A percentile compares a stretch with the other conserved stretches of the same genome.
These are phyloP conservation scores for Fusarium sp. DNA, from an alignment of 2,329 filamentous ascomycete species.

Conservation along the genomic window DNA sequence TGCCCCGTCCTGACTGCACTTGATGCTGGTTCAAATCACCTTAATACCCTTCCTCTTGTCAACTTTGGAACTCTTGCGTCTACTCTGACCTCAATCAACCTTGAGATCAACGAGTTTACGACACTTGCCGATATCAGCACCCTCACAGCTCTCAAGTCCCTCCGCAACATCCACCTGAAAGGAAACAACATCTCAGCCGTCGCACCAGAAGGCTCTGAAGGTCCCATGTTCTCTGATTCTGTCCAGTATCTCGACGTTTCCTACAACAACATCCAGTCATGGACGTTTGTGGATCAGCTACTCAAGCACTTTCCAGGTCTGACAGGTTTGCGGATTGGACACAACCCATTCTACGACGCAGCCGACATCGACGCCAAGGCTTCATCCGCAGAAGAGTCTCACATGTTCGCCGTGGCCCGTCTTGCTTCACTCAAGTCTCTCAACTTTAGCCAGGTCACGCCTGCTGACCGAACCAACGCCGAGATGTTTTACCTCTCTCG, in stretches of 20 bases:
- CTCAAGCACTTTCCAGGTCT: conserved; percentile 78
- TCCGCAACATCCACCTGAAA: conserved; percentile 78
- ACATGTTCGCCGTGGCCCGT: conserved; percentile 88
- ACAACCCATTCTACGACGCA: conserved; percentile 84
- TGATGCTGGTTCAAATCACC: conserved; percentile 67
- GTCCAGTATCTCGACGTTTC: conserved; percentile 79
- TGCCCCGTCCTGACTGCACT: conserved; percentile 67
- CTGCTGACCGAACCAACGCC: conserved; percentile 83
- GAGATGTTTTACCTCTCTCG: conserved; percentile 93
- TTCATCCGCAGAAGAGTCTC: conserved; percentile 79
- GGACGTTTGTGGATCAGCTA: conserved; percentile 80
- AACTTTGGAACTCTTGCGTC: conserved; percentile 56
- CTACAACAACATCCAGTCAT: conserved; percentile 76
- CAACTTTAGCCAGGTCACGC: conserved; percentile 79
- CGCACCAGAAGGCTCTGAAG: conserved; percentile 36
- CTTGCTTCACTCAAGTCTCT: conserved; percentile 75
- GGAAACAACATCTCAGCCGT: conserved; percentile 75
- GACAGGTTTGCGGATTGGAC: conserved; percentile 79
- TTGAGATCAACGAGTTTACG: conserved; percentile 79
- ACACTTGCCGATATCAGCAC: conserved; percentile 67
- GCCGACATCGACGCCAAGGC: conserved; percentile 54
- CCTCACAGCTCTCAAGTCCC: conserved; percentile 62
- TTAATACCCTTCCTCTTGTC: conserved; percentile 62
- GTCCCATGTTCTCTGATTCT: conserved; percentile 63
- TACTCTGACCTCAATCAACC: conserved; percentile 71